Evolutionary conservation across 148 eudicot species (phyloP).

Genomic region (Rhododendron williamsianum): DNA sequence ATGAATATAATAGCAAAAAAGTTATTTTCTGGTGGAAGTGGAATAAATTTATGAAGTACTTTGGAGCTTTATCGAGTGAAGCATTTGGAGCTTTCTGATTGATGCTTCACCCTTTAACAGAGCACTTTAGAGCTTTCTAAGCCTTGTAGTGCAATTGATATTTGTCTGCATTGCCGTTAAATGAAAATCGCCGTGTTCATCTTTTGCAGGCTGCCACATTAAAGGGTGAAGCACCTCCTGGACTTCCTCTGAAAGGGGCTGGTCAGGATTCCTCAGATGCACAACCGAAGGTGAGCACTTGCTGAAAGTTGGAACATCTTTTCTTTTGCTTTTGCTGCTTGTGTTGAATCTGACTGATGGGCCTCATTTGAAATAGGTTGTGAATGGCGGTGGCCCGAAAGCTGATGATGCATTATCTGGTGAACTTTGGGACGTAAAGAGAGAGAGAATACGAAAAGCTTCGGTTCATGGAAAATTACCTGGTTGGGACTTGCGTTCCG

Average conservation of each 20-base stretch:
- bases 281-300: constrained; percentile 54
- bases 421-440: constrained; percentile 97
- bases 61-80: background rate
- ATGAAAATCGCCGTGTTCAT: background rate
- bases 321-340: constrained; percentile 10
- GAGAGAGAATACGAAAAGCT: constrained; percentile 69
- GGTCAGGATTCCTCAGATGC: constrained; percentile 90
- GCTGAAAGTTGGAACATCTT: background rate
- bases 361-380: constrained; percentile 36
- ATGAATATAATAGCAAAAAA: background rate
- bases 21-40: background rate
- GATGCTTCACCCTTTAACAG: background rate
- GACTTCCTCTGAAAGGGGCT: constrained; percentile 91
- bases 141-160: background rate
- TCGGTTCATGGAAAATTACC: constrained; percentile 77
- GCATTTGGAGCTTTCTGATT: background rate
- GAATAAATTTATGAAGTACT: background rate
- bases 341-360: constrained; percentile 12
- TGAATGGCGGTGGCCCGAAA: constrained; percentile 65
- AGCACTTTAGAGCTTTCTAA: background rate
- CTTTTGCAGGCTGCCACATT: constrained; percentile 83
- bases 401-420: constrained; percentile 91
- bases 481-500: constrained; percentile 96
- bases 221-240: constrained; percentile 97
- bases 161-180: background rate